Conservation (phyloP, 1,284 basidiomycete genomes). For the Papiliotrema nemorosa region DNA sequence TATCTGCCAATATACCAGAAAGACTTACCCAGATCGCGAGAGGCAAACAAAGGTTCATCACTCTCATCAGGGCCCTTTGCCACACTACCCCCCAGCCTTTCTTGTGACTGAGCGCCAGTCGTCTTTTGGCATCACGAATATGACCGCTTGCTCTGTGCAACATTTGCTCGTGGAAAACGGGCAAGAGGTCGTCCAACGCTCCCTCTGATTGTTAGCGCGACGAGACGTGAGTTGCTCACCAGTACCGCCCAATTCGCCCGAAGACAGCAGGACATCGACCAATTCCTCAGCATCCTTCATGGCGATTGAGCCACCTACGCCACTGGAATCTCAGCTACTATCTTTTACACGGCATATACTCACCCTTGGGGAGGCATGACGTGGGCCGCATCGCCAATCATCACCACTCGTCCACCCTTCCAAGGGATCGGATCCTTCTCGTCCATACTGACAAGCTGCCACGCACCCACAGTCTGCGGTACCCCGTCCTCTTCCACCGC, state of each 20-base stretch:
- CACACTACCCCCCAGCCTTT: neutral
- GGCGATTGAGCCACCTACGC: slow-evolving; percentile 2
- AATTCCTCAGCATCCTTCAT: slow-evolving; percentile 5
- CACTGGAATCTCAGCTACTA: neutral
- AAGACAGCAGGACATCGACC: neutral
- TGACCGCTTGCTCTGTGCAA: neutral
- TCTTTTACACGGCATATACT: neutral
- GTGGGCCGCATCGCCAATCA: slow-evolving; percentile 17
- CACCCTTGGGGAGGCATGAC: slow-evolving; percentile 16
- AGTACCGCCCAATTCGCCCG: slow-evolving; percentile 2
- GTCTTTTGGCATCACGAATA: slow-evolving; percentile 1
- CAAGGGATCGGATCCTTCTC: slow-evolving; percentile 2
- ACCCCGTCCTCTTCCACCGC: slow-evolving; percentile 8
- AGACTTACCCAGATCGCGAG: slow-evolving; percentile 6
- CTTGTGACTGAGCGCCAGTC: neutral
- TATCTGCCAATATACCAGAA: neutral
- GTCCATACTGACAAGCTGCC: slow-evolving; percentile 12
- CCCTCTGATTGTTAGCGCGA: neutral
- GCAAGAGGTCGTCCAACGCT: neutral
- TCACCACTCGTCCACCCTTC: slow-evolving; percentile 5
- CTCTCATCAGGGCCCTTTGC: neutral
- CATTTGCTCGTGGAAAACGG: neutral
- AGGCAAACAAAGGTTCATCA: slow-evolving; percentile 3
- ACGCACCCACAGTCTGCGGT: slow-evolving; percentile 10
- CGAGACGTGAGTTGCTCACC: neutral